phyloP scores from a whole-genome alignment of 805 yeast species.

The Starmerella vitae region DNA sequence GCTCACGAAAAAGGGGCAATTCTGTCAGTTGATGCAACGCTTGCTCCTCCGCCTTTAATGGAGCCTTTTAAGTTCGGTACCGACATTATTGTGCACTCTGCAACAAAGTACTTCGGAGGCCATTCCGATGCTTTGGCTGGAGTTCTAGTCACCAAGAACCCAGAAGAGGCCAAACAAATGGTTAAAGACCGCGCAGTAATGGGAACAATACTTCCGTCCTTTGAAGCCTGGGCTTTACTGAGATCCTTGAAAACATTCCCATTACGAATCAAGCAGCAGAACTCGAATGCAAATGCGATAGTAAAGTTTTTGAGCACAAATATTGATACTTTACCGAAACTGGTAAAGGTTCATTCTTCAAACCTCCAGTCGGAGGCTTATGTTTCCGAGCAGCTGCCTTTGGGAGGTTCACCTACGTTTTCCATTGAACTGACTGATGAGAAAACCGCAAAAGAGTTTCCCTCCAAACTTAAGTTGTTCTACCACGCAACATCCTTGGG shows the following conservation, averaged over 20 bases:
- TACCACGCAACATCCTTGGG: neutral
- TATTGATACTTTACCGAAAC: conserved; percentile 35
- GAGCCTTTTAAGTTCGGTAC: conserved; percentile 75
- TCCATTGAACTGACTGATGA: conserved; percentile 66
- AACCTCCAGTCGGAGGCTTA: conserved; percentile 46
- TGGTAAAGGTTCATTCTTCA: conserved; percentile 74
- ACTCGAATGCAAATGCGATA: conserved; percentile 50
- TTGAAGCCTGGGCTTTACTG: conserved; percentile 86
- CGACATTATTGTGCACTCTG: conserved; percentile 77
- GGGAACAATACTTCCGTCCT: conserved; percentile 82
- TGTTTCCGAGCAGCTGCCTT: conserved; percentile 63
- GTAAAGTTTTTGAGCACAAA: conserved; percentile 43
- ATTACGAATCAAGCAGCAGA: conserved; percentile 60
- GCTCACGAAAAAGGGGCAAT: conserved; percentile 69
- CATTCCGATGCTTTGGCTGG: conserved; percentile 89
- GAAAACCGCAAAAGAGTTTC: neutral
- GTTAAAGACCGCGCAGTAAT: conserved; percentile 53
- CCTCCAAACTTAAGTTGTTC: neutral
- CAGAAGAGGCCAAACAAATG: conserved; percentile 33
- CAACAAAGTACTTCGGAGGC: conserved; percentile 82
- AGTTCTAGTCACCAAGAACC: conserved; percentile 56
- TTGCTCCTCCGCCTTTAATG: conserved; percentile 84
- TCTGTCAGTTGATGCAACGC: conserved; percentile 70
- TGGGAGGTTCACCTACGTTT: conserved; percentile 86
- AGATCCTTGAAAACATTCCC: conserved; percentile 82